A percentile compares a stretch with the other conserved stretches of the same genome.
Evolutionary conservation across 257 asterid species (phyloP).

Genomic region (Salvia rosmarinus): DNA sequence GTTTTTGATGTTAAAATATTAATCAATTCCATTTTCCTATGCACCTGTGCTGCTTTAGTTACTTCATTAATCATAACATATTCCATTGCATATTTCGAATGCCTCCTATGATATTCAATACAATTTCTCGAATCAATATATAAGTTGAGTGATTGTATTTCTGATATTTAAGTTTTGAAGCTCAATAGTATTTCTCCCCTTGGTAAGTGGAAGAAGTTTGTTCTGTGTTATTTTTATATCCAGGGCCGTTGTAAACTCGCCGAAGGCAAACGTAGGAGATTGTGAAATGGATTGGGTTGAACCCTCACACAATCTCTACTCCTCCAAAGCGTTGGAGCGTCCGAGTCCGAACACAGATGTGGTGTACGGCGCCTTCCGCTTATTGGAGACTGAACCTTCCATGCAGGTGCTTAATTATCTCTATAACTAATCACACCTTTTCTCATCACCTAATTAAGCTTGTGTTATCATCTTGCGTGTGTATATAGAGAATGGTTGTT

Average conservation of each 20-base stretch:
- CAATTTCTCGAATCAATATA: no score
- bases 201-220: no score
- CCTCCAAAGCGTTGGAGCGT: slow-evolving; percentile 38
- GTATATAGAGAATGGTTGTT: slow-evolving; percentile 61
- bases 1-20: neutral
- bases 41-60: no score
- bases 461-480: no score
- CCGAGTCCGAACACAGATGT: slow-evolving; percentile 38
- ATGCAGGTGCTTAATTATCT: slow-evolving; percentile 52
- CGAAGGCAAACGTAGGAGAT: slow-evolving; percentile 22
- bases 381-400: slow-evolving; percentile 66
- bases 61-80: no score
- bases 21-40: neutral
- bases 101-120: no score
- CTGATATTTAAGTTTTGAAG: no score
- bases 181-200: no score
- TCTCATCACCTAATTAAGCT: no score
- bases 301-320: slow-evolving; percentile 45
- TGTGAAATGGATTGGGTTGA: slow-evolving; percentile 58
- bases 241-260: slow-evolving; percentile 51
- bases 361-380: slow-evolving; percentile 60
- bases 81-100: no score
- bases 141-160: no score
- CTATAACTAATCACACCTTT: no score
- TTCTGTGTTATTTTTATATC: neutral